phyloP scores from a whole-genome alignment of 1,284 basidiomycete genomes.

The Fomes fomentarius region DNA sequence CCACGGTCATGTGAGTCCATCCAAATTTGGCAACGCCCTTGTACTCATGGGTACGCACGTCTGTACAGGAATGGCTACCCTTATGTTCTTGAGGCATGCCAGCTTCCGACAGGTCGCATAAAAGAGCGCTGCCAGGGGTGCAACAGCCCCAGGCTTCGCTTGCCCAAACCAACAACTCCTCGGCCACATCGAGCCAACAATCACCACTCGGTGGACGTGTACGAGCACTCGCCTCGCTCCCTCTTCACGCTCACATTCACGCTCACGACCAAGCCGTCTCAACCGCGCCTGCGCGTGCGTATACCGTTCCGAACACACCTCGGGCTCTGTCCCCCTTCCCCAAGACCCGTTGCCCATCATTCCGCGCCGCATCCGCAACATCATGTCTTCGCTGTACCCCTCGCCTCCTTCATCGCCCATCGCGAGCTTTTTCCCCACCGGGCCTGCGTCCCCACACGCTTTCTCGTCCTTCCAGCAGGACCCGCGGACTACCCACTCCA shows the following conservation, averaged over 20 bases:
- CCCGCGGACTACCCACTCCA: conserved; percentile 65
- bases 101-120: conserved; percentile 7
- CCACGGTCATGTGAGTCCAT: conserved; percentile 21
- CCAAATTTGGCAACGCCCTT: conserved; percentile 30
- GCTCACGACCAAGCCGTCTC: not conserved
- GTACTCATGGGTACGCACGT: conserved; percentile 20
- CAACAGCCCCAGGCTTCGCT: conserved; percentile 17
- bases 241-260: not conserved
- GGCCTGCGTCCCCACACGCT: conserved; percentile 49
- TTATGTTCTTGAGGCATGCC: conserved; percentile 12
- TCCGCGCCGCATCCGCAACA: conserved; percentile 5
- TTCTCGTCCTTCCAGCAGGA: conserved; percentile 66
- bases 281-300: not conserved
- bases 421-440: conserved; percentile 40
- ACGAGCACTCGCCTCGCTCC: not conserved
- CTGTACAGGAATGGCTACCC: conserved; percentile 18
- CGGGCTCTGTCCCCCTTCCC: not conserved
- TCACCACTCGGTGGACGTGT: conserved; percentile 1
- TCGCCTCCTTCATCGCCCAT: conserved; percentile 34
- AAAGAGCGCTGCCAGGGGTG: conserved; percentile 14
- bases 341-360: conserved; percentile 2
- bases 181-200: not conserved
- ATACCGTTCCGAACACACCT: not conserved
- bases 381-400: conserved; percentile 38
- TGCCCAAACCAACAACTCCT: not conserved